phyloP scores from a whole-genome alignment of 192 early-diverging fungal genomes.

The Kickxella alabastrina region DNA sequence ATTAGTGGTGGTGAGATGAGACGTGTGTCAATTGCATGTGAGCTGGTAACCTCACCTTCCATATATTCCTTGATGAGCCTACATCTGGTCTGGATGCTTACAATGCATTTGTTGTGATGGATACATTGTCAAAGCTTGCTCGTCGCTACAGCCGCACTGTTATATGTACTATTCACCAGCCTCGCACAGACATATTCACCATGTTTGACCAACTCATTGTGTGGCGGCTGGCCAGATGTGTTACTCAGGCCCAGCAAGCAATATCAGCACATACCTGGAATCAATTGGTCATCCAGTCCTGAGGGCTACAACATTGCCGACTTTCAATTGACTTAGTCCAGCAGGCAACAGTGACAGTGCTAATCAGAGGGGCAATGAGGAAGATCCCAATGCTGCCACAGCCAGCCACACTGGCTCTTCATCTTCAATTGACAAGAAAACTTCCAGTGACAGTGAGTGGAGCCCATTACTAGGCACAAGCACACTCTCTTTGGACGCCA shows the following conservation, averaged over 20 bases:
- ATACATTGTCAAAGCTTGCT: conserved; percentile 57
- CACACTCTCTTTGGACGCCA: conserved; percentile 2
- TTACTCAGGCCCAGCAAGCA: conserved; percentile 75
- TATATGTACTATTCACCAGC: conserved; percentile 93
- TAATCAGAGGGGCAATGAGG: conserved; percentile 1
- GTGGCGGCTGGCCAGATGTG: conserved; percentile 77
- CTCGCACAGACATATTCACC: conserved; percentile 84
- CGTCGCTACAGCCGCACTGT: conserved; percentile 58
- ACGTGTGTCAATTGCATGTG: conserved; percentile 89
- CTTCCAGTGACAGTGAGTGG: conserved; percentile 27
- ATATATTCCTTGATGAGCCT: conserved; percentile 83
- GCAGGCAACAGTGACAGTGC: conserved; percentile 21
- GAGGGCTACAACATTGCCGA: conserved; percentile 89
- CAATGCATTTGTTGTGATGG: conserved; percentile 89
- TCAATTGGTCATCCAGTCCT: conserved; percentile 72
- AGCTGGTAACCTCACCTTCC: conserved; percentile 84
- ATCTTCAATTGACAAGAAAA: background rate
- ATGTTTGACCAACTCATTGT: conserved; percentile 87
- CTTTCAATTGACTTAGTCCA: conserved; percentile 52
- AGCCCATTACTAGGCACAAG: conserved; percentile 15
- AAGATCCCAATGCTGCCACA: background rate
- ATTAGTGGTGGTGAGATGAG: conserved; percentile 92
- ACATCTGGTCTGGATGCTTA: conserved; percentile 84
- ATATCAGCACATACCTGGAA: conserved; percentile 61
- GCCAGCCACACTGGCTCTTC: background rate